Percentiles rank a stretch among this genome's conserved stretches.
Conservation (phyloP, 2,329 filamentous ascomycete species). For the Pleoardoris graminearum region DNA sequence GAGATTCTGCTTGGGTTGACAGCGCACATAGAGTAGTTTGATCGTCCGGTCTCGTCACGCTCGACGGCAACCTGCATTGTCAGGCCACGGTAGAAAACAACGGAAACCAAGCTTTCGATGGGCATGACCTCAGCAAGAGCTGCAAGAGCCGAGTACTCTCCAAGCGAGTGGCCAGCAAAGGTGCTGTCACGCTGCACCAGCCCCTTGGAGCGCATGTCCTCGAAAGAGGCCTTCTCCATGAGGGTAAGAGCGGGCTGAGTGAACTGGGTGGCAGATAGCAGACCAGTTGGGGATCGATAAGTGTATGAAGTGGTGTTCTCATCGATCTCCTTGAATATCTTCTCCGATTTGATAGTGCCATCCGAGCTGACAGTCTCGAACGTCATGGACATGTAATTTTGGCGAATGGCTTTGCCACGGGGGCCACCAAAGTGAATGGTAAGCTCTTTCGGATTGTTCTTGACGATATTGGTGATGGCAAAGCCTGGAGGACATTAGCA, state of each 20-base stretch:
- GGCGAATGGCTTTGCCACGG: slow-evolving; percentile 92
- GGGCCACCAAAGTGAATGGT: slow-evolving; percentile 98
- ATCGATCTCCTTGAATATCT: slow-evolving; percentile 97
- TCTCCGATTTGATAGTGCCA: slow-evolving; percentile 94
- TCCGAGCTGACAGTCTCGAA: slow-evolving; percentile 97
- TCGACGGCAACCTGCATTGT: slow-evolving; percentile 99
- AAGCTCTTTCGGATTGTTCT: slow-evolving; percentile 98
- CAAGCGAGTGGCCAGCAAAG: slow-evolving; percentile 95
- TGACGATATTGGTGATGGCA: slow-evolving; percentile 97
- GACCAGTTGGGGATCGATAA: slow-evolving; percentile 90
- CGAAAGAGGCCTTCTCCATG: slow-evolving; percentile 99
- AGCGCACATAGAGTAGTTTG: slow-evolving; percentile 99
- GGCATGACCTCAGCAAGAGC: slow-evolving; percentile 98
- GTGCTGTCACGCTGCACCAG: slow-evolving; percentile 94
- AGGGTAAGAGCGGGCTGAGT: slow-evolving; percentile 95
- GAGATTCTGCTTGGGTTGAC: slow-evolving; percentile 98
- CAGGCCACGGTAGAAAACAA: slow-evolving; percentile 97
- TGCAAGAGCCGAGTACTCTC: slow-evolving; percentile 96
- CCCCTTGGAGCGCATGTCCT: slow-evolving; percentile 98
- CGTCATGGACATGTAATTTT: slow-evolving; percentile 99
- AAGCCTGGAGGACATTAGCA: slow-evolving; percentile 65
- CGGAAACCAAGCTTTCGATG: slow-evolving; percentile 97
- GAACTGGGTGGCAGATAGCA: slow-evolving; percentile 97
- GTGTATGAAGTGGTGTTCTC: slow-evolving; percentile 95
- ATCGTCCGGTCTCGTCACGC: slow-evolving; percentile 87